Conservation (phyloP, 2,329 filamentous ascomycete genomes). For the Ophiostoma novo-ulmi region DNA sequence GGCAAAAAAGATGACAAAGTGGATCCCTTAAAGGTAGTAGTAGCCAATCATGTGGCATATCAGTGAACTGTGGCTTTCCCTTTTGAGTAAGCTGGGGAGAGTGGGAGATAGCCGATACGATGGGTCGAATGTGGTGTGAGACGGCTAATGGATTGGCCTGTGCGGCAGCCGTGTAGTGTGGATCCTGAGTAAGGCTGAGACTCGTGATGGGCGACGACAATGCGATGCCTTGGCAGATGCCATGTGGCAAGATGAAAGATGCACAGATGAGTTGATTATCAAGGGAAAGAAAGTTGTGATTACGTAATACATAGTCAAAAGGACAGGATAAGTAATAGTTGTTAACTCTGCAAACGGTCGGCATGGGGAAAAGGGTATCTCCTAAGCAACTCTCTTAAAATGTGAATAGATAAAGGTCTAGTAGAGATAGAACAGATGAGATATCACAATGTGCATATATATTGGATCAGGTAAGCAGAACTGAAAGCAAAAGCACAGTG, state of each 20-base stretch:
- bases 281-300: not conserved
- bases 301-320: not conserved
- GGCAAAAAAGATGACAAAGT: slow-evolving; percentile 8
- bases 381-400: not conserved
- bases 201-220: not conserved
- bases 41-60: not conserved
- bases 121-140: slow-evolving; percentile 1
- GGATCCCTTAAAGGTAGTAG: not conserved
- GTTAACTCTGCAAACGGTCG: not conserved
- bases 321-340: not conserved
- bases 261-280: not conserved
- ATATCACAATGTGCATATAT: not conserved
- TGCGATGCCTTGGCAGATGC: not conserved
- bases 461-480: not conserved
- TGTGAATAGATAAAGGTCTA: not conserved
- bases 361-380: not conserved
- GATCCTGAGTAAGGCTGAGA: slow-evolving; percentile 7
- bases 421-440: not conserved
- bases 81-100: slow-evolving; percentile 11
- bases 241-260: not conserved
- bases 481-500: not conserved
- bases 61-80: not conserved
- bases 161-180: not conserved
- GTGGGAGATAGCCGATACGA: not conserved
- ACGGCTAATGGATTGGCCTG: not conserved